Percentiles rank a stretch among this genome's conserved stretches.
These are phyloP conservation scores for Talaromyces sp. DNA, from an alignment of 2,329 filamentous ascomycete genomes.

Conservation along the genomic window DNA sequence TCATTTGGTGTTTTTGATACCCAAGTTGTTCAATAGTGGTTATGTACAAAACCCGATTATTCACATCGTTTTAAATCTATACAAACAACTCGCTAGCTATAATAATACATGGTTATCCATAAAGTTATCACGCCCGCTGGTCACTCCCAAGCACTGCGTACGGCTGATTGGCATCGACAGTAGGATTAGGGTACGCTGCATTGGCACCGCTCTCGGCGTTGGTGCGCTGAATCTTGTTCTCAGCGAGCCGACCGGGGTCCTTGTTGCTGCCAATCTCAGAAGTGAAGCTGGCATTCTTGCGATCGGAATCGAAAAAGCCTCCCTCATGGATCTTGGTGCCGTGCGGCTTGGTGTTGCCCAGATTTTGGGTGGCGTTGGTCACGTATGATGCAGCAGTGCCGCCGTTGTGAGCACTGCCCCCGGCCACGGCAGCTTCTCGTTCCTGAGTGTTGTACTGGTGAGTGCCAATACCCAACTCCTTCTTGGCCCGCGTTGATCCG, in stretches of 20 bases:
- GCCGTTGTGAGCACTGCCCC: conserved; percentile 18
- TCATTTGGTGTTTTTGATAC: too few species aligned
- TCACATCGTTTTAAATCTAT: not conserved
- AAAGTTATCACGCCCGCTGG: conserved; percentile 7
- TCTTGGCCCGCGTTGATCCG: conserved; percentile 28
- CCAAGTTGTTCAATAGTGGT: too few species aligned
- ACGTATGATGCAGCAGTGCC: conserved; percentile 35
- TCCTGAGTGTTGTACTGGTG: conserved; percentile 18
- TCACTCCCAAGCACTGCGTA: conserved; percentile 15
- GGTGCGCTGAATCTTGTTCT: conserved; percentile 28
- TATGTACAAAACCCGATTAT: not conserved
- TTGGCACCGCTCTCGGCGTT: conserved; percentile 25
- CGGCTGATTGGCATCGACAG: conserved; percentile 20
- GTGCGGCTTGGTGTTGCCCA: conserved; percentile 38
- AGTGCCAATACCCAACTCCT: conserved; percentile 20
- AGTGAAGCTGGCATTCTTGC: conserved; percentile 47
- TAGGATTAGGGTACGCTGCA: conserved; percentile 17
- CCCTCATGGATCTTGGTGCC: conserved; percentile 49
- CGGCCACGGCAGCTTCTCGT: not conserved
- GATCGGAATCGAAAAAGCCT: conserved; percentile 36
- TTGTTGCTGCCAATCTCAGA: conserved; percentile 50
- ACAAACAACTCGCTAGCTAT: not conserved
- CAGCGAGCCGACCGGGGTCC: conserved; percentile 51
- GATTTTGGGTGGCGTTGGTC: conserved; percentile 27
- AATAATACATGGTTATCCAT: not conserved